Evolutionary conservation across 2,329 filamentous ascomycete genomes (phyloP).

Genomic region (Fragosphaeria purpurea): DNA sequence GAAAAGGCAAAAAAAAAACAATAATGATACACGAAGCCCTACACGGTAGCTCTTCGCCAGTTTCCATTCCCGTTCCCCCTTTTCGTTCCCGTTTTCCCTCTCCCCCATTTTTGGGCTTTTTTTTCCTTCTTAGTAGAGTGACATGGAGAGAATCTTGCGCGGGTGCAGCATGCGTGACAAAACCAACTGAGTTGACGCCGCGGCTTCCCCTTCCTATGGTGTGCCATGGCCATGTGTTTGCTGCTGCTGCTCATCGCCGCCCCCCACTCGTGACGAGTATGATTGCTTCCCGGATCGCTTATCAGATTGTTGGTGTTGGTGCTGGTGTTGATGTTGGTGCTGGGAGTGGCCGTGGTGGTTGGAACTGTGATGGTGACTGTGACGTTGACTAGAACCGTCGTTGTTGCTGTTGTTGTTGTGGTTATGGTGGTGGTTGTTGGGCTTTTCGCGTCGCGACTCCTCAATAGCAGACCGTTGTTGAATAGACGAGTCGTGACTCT

Average conservation of each 20-base stretch:
- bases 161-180: conserved; percentile 2
- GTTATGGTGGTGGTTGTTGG: conserved; percentile 33
- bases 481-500: conserved; percentile 93
- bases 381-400: conserved; percentile 17
- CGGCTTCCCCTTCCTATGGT: conserved; percentile 10
- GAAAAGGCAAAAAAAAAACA: neutral
- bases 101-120: neutral
- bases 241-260: conserved; percentile 8
- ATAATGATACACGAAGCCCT: neutral
- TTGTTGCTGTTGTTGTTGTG: conserved; percentile 20
- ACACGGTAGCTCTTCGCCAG: no score
- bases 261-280: neutral
- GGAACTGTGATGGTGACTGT: conserved; percentile 3
- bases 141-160: conserved; percentile 1
- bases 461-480: conserved; percentile 84
- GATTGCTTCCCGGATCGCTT: conserved; percentile 8
- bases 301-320: conserved; percentile 6
- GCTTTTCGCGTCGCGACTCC: conserved; percentile 82
- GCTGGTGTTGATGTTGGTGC: conserved; percentile 1
- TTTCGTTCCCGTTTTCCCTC: neutral
- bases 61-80: neutral
- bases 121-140: neutral
- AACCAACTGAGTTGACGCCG: neutral
- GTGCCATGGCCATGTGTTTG: conserved; percentile 6
- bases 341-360: neutral